Evolutionary conservation across 2,329 filamentous ascomycete genomes (phyloP), one percentile per base, ranked within the genome.

Genomic region (Arachnomyces sp.): DNA sequence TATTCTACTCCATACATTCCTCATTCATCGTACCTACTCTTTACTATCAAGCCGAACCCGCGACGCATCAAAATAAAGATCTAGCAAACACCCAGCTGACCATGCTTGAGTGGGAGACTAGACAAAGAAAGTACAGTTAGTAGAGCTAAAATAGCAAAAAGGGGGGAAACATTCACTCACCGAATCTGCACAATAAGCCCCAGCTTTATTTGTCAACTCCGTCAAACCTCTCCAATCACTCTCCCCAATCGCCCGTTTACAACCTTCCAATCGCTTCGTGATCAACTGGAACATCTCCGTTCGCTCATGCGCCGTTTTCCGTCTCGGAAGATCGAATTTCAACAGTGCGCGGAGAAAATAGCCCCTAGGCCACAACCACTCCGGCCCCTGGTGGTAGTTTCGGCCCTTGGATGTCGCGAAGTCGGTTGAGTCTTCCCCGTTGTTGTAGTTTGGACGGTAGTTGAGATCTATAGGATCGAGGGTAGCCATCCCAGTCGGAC

Each of bases 341-440:
- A 98, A 74, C 49, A 98, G 69, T 1, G 92, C 92, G 36, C 93
- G 81, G 15, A 95, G 72, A 73, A 95, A 98, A 71, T 88, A 98
- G 3, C 92, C 92, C 1, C 87, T 90, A 0, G 90, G 93, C 92
- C 92, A 98, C 16, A 95, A 69, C 92, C 92, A 98, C 62, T 98
- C 92, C 0, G 92, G 93, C 3, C 92, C 92, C 62, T 96, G 90
- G 63, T 98, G 92, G 66, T 98, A 98, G 65, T 96, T 98, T 42
- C 92, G 77, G 36, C 92, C 92, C 65, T 96, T 96, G 52, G 84
- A 80, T 0, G 90, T 96, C 8, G 86, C 78, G 56, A 95, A 96
- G 62, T 96, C 86, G 9, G 78, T 79, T 44, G 83, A 90, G 64
- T 98, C 92, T 56, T 96, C 90, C 51, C 83, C 85, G 68, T 98